Evolutionary conservation across 352 stramenopile genomes (phyloP), one percentile per base, ranked within the genome.

Genomic region (Plasmopara viticola): DNA sequence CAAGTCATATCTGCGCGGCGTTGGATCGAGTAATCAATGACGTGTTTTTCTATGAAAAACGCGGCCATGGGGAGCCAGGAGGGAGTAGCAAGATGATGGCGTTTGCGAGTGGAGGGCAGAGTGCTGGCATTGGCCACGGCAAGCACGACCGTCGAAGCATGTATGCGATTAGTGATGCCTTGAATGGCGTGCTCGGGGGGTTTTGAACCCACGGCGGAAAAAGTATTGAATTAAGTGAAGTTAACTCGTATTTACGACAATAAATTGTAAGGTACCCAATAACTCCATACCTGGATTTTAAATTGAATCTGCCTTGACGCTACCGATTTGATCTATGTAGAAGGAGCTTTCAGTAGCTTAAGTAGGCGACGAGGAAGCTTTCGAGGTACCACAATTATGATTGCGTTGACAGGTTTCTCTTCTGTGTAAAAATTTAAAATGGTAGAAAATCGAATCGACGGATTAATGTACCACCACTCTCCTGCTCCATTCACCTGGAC

Each of bases 41-140:
- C 47, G 83, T 90, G 1, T 91, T 91, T 56, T 94, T 93, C 45
- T 94, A 87, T 51, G 76, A 90, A 37, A 90, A 90, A 54, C 72
- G 71, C 2, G 47, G 57, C 4, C 57, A 70, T 5, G 30, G 38
- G 2, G 47, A 79, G 29, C 35, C n/a, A n/a, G 17, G 60, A 18
- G 58, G 50, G 7, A 56, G 50, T 6, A 66, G 58, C 13, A 68
- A 68, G 34, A 59, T 74, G 38, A 67, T 76, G 48, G 64, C 48
- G 2, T 59, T 67, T 17, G 68, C 60, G 1, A 78, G 69, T 35
- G 75, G 76, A 7, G 76, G 78, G 0, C 78, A 87, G 48, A 87
- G 76, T 34, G 70, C 82, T 29, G 78, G 76, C 3, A 90, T 87
- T 31, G 78, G 76, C 14, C 74, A 78, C 14, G 74, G 85, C 14